A percentile compares a stretch with the other conserved stretches of the same genome.
Evolutionary conservation across 495 filamentous ascomycete species (phyloP).

Genomic region (Monascus purpureus): DNA sequence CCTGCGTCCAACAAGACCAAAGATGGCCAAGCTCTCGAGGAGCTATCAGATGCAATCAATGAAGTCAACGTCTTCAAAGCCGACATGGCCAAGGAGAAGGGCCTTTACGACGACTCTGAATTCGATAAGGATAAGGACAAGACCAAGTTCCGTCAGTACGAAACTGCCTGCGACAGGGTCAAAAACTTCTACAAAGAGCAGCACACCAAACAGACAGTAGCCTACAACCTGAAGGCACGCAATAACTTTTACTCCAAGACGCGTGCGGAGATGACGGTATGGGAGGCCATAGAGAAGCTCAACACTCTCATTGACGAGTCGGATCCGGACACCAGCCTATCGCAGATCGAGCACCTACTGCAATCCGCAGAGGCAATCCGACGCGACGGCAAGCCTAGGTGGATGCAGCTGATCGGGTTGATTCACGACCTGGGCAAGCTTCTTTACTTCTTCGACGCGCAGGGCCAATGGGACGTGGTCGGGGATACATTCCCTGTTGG

Average conservation of each 20-base stretch:
- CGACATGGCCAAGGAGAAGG: constrained; percentile 35
- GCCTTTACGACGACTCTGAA: constrained; percentile 45
- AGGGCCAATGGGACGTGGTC: constrained; percentile 87
- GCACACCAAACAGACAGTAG: constrained; percentile 72
- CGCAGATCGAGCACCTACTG: constrained; percentile 76
- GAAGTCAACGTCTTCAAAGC: constrained; percentile 65
- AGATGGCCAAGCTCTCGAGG: constrained; percentile 63
- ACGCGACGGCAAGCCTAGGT: constrained; percentile 75
- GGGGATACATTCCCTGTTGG: constrained; percentile 91
- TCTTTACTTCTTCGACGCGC: constrained; percentile 66
- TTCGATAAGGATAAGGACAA: constrained; percentile 75
- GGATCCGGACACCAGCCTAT: constrained; percentile 75
- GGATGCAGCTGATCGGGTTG: constrained; percentile 85
- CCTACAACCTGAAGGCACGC: constrained; percentile 68
- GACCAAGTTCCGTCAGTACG: constrained; percentile 65
- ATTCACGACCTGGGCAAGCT: constrained; percentile 86
- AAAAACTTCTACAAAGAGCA: constrained; percentile 75
- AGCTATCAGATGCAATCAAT: constrained; percentile 67
- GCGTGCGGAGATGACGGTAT: constrained; percentile 65
- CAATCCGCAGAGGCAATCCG: constrained; percentile 81
- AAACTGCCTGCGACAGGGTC: constrained; percentile 62
- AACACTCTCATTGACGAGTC: constrained; percentile 80
- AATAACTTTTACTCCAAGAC: constrained; percentile 52
- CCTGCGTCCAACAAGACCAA: constrained; percentile 24
- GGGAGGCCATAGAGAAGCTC: constrained; percentile 82